A percentile compares a stretch with the other conserved stretches of the same genome.
Conservation (phyloP, 768 basidiomycete genomes). For the Fibroporia radiculosa region DNA sequence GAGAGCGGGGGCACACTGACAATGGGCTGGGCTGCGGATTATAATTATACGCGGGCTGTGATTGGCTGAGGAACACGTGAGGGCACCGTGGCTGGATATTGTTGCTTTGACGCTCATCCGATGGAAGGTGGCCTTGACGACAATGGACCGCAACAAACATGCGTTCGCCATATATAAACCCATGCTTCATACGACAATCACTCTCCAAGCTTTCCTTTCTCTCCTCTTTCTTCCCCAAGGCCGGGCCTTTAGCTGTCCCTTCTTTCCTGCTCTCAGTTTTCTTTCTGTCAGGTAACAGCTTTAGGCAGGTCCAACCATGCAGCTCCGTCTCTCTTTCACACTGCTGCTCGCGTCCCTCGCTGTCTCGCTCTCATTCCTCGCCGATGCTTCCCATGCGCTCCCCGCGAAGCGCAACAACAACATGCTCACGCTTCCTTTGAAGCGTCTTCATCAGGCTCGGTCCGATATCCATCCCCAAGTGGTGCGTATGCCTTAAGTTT, state of each 20-base stretch:
- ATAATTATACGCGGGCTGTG: neutral
- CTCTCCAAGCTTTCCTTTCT: neutral
- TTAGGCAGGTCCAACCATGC: slow-evolving; percentile 39
- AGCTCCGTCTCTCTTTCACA: slow-evolving; percentile 42
- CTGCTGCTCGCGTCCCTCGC: slow-evolving; percentile 47
- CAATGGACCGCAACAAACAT: neutral
- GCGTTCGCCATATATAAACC: slow-evolving; percentile 7
- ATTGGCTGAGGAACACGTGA: slow-evolving; percentile 1
- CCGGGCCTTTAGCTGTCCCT: slow-evolving; percentile 28
- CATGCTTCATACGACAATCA: neutral
- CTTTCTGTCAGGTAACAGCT: slow-evolving; percentile 16
- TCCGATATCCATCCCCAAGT: slow-evolving; percentile 33
- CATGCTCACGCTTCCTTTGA: slow-evolving; percentile 36
- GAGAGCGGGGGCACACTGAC: neutral
- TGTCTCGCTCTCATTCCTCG: slow-evolving; percentile 31
- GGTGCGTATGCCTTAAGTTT: slow-evolving; percentile 17
- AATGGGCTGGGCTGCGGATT: neutral
- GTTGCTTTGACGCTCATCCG: neutral
- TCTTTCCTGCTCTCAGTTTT: slow-evolving; percentile 18
- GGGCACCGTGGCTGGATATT: neutral
- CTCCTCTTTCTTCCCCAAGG: slow-evolving; percentile 20
- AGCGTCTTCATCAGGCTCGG: slow-evolving; percentile 24
- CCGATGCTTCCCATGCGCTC: slow-evolving; percentile 34
- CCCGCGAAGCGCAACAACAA: slow-evolving; percentile 29
- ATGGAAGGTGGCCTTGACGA: slow-evolving; percentile 6